These are phyloP conservation scores for Sphagnum contortum DNA, from an alignment of 225 moss, liverwort and hornwort genomes.

Conservation along the genomic window DNA sequence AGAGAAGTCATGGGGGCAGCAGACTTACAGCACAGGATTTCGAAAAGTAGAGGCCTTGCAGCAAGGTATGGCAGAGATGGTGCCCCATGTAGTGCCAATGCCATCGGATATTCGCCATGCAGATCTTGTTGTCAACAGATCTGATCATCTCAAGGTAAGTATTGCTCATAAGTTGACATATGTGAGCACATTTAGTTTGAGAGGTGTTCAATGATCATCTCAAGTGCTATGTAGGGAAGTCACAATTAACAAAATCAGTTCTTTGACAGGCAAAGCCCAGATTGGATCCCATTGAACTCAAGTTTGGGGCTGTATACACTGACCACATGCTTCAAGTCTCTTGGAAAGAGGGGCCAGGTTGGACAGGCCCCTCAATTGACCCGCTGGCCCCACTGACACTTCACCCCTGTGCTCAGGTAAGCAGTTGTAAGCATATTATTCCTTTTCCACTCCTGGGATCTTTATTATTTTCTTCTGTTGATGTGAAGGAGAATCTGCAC, in stretches of 20 bases:
- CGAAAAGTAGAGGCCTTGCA: slow-evolving; percentile 26
- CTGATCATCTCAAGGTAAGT: slow-evolving; percentile 35
- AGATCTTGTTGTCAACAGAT: slow-evolving; percentile 37
- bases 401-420: slow-evolving; percentile 87
- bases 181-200: no score
- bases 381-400: slow-evolving; percentile 60
- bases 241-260: neutral
- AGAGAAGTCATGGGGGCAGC: slow-evolving; percentile 13
- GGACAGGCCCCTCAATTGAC: slow-evolving; percentile 66
- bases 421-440: neutral
- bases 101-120: slow-evolving; percentile 31
- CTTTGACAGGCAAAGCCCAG: slow-evolving; percentile 56
- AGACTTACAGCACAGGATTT: slow-evolving; percentile 25
- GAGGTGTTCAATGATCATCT: no score
- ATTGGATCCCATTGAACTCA: slow-evolving; percentile 42
- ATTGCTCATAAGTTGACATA: neutral
- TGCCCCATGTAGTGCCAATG: slow-evolving; percentile 23
- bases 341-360: slow-evolving; percentile 75
- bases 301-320: slow-evolving; percentile 68
- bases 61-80: slow-evolving; percentile 48
- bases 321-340: slow-evolving; percentile 76
- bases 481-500: no score
- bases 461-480: neutral
- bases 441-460: neutral
- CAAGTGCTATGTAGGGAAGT: no score